Evolutionary conservation across 2,329 filamentous ascomycete species (phyloP), one percentile per base, ranked within the genome.

Genomic region (Plectosphaerella sp.): DNA sequence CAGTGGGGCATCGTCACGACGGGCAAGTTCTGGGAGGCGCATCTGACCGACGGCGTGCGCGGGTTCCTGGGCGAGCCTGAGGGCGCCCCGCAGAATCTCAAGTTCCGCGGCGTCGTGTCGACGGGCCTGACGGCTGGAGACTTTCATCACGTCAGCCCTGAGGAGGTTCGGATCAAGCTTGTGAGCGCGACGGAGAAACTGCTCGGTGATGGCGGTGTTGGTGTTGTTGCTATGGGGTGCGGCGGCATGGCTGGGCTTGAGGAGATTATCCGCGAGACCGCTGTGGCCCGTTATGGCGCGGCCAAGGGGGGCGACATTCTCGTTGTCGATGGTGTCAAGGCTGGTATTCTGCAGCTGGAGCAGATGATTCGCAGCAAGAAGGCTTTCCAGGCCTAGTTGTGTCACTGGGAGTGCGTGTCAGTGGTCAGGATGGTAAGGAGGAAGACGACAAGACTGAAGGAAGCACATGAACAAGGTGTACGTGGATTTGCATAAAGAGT

Each of bases 201-300:
- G 24, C 69, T 96, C 25, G 66, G 64, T 8, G 74, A 74, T 12
- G 73, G 77, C 0, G 72, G 75, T 4, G 80, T 92, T 0, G 74
- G 76, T 5, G 88, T 85, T 22, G 82, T 97, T 8, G 88, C 90
- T 62, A 79, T 97, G 74, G 92, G 92, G 0, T 97, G 92, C 66
- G 92, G 89, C 3, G 92, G 91, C 0, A 96, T 97, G 92, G 86
- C 87, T 1, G 92, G 91, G 0, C 78, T 97, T 70, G 88, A 94
- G 60, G 76, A 83, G 41, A 86, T 86, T 53, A 91, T 97, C 39
- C 79, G 86, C 35, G 77, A 80, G 43, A 87, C 87, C 1, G 87
- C 88, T 36, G 62, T 80, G 0, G 83, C 88, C 53, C 75, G 81
- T 48, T 76, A 87, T 52, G 88, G 88, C 1, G 67, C 76, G n/a